A percentile compares a stretch with the other conserved stretches of the same genome.
Evolutionary conservation across 2,329 filamentous ascomycete genomes (phyloP).

Genomic region (Metarhizium album): DNA sequence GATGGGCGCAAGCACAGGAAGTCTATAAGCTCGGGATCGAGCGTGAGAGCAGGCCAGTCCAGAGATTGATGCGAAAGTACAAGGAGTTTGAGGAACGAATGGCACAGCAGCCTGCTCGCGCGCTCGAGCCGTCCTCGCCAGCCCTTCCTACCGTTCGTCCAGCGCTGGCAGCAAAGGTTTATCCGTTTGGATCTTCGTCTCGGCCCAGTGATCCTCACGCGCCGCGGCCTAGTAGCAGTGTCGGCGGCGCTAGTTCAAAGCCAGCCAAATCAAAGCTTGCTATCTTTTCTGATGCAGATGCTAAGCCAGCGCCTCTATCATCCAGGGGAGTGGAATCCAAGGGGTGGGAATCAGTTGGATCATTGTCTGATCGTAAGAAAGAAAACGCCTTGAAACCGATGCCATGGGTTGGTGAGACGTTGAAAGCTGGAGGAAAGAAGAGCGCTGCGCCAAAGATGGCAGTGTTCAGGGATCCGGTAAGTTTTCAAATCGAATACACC

Average conservation of each 20-base stretch:
- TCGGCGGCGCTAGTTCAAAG: slow-evolving; percentile 44
- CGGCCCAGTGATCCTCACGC: slow-evolving; percentile 55
- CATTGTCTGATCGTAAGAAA: slow-evolving; percentile 80
- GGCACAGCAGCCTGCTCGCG: slow-evolving; percentile 51
- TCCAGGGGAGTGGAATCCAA: slow-evolving; percentile 44
- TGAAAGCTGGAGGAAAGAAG: slow-evolving; percentile 80
- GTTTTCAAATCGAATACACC: slow-evolving; percentile 20
- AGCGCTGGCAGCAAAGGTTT: slow-evolving; percentile 73
- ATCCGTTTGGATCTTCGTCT: slow-evolving; percentile 62
- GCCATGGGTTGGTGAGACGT: slow-evolving; percentile 84
- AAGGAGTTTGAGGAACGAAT: slow-evolving; percentile 77
- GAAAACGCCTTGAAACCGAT: slow-evolving; percentile 81
- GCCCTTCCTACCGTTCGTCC: slow-evolving; percentile 75
- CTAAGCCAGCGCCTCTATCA: slow-evolving; percentile 45
- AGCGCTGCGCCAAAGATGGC: slow-evolving; percentile 65
- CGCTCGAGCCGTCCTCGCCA: slow-evolving; percentile 67
- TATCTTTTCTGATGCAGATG: slow-evolving; percentile 76
- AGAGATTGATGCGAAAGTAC: slow-evolving; percentile 79
- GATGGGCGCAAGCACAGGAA: slow-evolving; percentile 88
- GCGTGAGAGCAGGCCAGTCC: slow-evolving; percentile 70
- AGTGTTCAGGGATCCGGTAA: slow-evolving; percentile 92
- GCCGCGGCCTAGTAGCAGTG: slow-evolving; percentile 36
- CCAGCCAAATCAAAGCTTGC: slow-evolving; percentile 71
- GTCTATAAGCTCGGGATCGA: slow-evolving; percentile 87
- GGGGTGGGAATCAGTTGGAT: slow-evolving; percentile 89